phyloP scores from a whole-genome alignment of 83 land plant genomes.

The Picea abies region DNA sequence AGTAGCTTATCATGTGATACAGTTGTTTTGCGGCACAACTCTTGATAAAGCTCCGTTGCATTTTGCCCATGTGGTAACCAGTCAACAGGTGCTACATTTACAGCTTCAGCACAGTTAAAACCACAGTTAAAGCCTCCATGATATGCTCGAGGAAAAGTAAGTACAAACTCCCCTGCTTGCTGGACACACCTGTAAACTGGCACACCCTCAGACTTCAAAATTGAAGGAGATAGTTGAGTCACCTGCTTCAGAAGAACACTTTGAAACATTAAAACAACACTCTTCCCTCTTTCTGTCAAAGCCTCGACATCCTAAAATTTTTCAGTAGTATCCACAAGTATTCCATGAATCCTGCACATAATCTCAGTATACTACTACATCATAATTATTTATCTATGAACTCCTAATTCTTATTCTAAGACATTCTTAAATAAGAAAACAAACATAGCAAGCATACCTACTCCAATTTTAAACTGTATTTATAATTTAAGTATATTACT shows the following conservation, averaged over 20 bases:
- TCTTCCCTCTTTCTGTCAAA: background rate
- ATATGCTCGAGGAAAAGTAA: conserved; percentile 96
- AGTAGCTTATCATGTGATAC: conserved; percentile 96
- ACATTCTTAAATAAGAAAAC: background rate
- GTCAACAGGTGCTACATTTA: conserved; percentile 97
- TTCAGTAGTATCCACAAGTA: background rate
- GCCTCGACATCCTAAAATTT: background rate
- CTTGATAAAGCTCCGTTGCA: conserved; percentile 89
- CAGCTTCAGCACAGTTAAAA: conserved; percentile 97
- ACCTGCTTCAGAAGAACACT: conserved; percentile 48
- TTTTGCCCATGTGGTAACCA: conserved; percentile 91
- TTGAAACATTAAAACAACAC: background rate
- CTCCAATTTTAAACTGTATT: background rate
- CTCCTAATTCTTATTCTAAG: background rate
- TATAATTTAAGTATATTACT: background rate
- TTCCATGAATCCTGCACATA: background rate
- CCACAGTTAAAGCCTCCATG: conserved; percentile 97
- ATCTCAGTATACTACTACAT: conserved; percentile 26
- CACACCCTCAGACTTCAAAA: conserved; percentile 79
- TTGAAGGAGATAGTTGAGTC: conserved; percentile 92
- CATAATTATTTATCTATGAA: conserved; percentile 12
- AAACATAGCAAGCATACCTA: background rate
- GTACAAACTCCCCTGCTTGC: conserved; percentile 85
- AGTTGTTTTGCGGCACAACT: conserved; percentile 79
- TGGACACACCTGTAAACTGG: conserved; percentile 88